Evolutionary conservation across 768 basidiomycete genomes (phyloP), one percentile per base, ranked within the genome.

Genomic region (Tulasnella sp.): DNA sequence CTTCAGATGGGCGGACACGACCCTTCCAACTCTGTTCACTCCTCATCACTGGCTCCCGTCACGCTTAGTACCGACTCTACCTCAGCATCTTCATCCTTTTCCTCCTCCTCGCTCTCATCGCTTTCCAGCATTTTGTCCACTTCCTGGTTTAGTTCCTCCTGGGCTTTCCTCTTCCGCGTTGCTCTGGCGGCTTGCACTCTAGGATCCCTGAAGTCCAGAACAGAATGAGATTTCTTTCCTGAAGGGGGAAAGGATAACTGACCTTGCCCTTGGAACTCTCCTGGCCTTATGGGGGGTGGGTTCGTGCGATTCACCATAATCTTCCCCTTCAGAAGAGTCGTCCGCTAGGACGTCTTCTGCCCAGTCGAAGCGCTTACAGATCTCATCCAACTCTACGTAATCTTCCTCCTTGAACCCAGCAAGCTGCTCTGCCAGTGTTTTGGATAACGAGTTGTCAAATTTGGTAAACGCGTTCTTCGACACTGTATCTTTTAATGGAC

Each of bases 381-480:
- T 86, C 37, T 88, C 84, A 72, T 89, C 87, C 3, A 93, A 84
- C 74, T 90, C 85, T 77, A 90, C 84, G 77, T 88, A 90, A 58
- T 93, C 91, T 49, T 88, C 90, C 80, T 93, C 91, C 77, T 86
- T 89, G 81, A 93, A 91, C 1, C 73, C 78, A 77, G 90, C 89
- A 15, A 95, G 84, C 79, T 91, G 89, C 74, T 88, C 86, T 45
- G 89, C 88, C 78, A 90, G 94, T 80, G 89, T 90, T 85, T 93
- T 95, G 70, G 83, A 82, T 58, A 97, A 84, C 4, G 84, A 77
- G 0, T 85, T 81, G 39, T 93, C 89, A 80, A 97, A 96, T 78
- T 89, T 90, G 31, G 82, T 84, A 71, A 97, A 85, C 0, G 93
- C 90, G 77, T 91, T 95, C 58, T 87, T 89, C 17, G 91, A 82